phyloP scores from a whole-genome alignment of 495 filamentous ascomycete species.

The Penicillium lividum region DNA sequence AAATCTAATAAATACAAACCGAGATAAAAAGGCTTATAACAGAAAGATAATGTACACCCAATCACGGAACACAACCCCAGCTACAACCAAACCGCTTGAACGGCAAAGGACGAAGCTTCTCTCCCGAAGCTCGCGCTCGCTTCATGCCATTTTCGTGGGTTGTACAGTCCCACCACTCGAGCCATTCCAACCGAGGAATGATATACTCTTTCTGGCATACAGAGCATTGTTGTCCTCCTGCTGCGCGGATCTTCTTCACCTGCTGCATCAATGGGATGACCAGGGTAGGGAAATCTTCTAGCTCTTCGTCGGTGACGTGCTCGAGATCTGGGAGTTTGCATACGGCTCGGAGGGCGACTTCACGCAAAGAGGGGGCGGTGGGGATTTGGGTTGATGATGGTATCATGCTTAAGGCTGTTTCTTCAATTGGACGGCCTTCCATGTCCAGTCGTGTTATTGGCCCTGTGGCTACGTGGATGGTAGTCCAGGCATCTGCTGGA shows the following conservation, averaged over 20 bases:
- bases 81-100: constrained; percentile 67
- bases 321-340: constrained; percentile 46
- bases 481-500: constrained; percentile 41
- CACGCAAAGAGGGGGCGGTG: constrained; percentile 56
- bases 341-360: constrained; percentile 55
- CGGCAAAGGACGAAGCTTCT: constrained; percentile 52
- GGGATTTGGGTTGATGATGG: constrained; percentile 6
- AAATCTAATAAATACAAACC: neutral
- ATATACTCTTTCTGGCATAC: constrained; percentile 60
- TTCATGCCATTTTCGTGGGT: constrained; percentile 49
- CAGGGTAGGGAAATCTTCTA: constrained; percentile 41
- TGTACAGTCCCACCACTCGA: constrained; percentile 68
- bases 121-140: constrained; percentile 35
- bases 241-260: constrained; percentile 45
- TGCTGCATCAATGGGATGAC: constrained; percentile 41
- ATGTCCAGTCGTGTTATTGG: constrained; percentile 44
- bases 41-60: neutral
- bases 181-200: constrained; percentile 65
- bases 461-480: constrained; percentile 48
- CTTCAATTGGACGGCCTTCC: constrained; percentile 39
- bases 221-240: constrained; percentile 59
- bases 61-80: constrained; percentile 57
- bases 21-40: neutral
- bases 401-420: neutral
- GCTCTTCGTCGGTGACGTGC: constrained; percentile 40